Conservation (phyloP, 2,329 filamentous ascomycete species). For the Pyrenophora seminiperda region DNA sequence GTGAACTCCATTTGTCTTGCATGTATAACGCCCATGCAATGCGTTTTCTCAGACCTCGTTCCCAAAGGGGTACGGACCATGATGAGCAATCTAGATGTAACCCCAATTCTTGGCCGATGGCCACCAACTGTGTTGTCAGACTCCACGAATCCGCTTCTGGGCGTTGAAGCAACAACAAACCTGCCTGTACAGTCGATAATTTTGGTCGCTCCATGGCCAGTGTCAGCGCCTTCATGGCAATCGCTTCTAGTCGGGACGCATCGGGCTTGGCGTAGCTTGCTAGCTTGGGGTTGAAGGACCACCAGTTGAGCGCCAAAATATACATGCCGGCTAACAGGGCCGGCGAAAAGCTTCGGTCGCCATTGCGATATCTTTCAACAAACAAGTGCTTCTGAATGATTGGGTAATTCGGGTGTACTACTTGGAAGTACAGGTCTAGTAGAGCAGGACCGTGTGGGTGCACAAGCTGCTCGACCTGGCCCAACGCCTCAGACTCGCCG, state of each 20-base stretch:
- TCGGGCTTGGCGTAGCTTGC: slow-evolving; percentile 70
- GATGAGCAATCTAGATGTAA: slow-evolving; percentile 83
- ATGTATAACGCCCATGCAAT: slow-evolving; percentile 91
- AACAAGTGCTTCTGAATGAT: slow-evolving; percentile 83
- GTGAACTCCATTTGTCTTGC: slow-evolving; percentile 90
- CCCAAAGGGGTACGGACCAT: slow-evolving; percentile 90
- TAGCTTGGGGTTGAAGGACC: slow-evolving; percentile 73
- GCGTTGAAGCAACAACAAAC: slow-evolving; percentile 73
- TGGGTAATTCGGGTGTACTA: slow-evolving; percentile 80
- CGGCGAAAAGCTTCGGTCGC: slow-evolving; percentile 75
- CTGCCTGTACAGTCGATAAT: slow-evolving; percentile 78
- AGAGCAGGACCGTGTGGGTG: slow-evolving; percentile 76
- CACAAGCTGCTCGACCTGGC: slow-evolving; percentile 76
- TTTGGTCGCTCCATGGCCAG: slow-evolving; percentile 83
- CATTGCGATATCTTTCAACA: slow-evolving; percentile 75
- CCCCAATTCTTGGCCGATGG: slow-evolving; percentile 84
- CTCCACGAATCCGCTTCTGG: slow-evolving; percentile 82
- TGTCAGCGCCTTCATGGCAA: slow-evolving; percentile 73
- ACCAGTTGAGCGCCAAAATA: slow-evolving; percentile 86
- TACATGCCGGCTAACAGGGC: slow-evolving; percentile 80
- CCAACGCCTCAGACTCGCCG: slow-evolving; percentile 69
- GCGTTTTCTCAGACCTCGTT: slow-evolving; percentile 80
- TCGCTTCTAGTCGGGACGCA: slow-evolving; percentile 71
- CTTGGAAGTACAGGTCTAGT: slow-evolving; percentile 79
- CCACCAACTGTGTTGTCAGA: slow-evolving; percentile 83